A percentile compares a stretch with the other conserved stretches of the same genome.
Conservation (phyloP, 2,329 filamentous ascomycete genomes). For the Stachybotrys echinatus region DNA sequence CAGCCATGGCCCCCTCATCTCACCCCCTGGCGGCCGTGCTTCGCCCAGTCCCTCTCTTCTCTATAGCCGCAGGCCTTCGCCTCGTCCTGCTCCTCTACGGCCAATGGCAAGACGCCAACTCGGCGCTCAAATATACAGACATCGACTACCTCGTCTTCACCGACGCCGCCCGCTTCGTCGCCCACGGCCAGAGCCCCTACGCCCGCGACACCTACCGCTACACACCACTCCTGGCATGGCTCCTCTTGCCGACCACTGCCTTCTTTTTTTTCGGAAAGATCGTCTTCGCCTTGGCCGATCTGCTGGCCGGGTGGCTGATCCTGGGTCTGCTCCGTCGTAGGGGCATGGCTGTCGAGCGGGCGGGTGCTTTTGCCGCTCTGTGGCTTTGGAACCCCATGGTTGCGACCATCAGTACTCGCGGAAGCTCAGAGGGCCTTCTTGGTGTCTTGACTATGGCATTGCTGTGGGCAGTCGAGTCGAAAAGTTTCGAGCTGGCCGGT, state of each 20-base stretch:
- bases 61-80: conserved; percentile 60
- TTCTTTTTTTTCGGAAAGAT: conserved; percentile 85
- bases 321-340: conserved; percentile 30
- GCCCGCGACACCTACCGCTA: conserved; percentile 92
- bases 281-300: conserved; percentile 77
- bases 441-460: conserved; percentile 79
- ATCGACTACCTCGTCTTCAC: conserved; percentile 99
- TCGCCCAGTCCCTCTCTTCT: conserved; percentile 44
- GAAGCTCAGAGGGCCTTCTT: conserved; percentile 86
- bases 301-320: conserved; percentile 79
- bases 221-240: conserved; percentile 88
- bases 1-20: conserved; percentile 1
- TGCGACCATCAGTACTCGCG: conserved; percentile 89
- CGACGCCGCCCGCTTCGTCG: conserved; percentile 76
- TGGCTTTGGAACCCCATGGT: conserved; percentile 99
- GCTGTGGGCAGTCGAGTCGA: conserved; percentile 72
- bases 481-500: conserved; percentile 61
- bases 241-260: conserved; percentile 69
- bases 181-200: conserved; percentile 70
- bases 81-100: conserved; percentile 76
- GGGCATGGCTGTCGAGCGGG: conserved; percentile 45
- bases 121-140: conserved; percentile 94
- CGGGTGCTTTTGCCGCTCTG: conserved; percentile 73
- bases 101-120: conserved; percentile 85
- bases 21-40: conserved; percentile 21